Base-by-base conservation (phyloP, 371 early-diverging fungal genomes). In the Aphelidium insulamus region DNA sequence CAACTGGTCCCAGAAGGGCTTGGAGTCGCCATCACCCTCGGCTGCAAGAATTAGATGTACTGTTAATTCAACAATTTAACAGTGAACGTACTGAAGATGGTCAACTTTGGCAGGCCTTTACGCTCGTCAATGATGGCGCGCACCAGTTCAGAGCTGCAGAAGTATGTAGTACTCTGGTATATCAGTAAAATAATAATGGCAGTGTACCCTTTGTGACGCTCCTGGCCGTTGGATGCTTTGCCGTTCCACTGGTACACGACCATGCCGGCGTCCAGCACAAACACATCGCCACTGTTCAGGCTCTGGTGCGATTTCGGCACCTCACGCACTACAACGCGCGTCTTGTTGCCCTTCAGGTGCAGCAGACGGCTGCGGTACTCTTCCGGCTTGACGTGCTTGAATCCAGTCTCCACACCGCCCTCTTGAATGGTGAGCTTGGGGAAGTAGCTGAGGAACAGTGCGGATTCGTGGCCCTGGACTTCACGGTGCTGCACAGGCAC, bases 201-300 rank as follows among this genome's bases (percentile, higher is more conserved):
- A n/a, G n/a, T n/a, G n/a, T n/a, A n/a, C n/a, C n/a, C n/a, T n/a
- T n/a, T n/a, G n/a, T n/a, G n/a, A n/a, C n/a, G n/a, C n/a, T n/a
- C n/a, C n/a, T n/a, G 46, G 7, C 74, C 74, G n/a, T 54, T 59
- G 21, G 66, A 46, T 5, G 58, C 37, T 12, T 39, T 38, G 11
- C 84, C 82, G 39, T 80, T 77, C 74, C 75, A 79, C 45, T 72
- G 75, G 43, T 63, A 62, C 28, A 83, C 45, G 17, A 48, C 50
- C 29, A 62, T 50, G 21, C 78, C 82, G 0, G 60, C 51, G 40
- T 83, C 81, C 12, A 75, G 46, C 2, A 83, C 58, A 45, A 79
- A 83, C 26, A 78, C 78, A 41, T 77, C 79, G 2, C 72, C 72
- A 6, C 59, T 52, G 49, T 72, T 72, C 30, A 83, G 48, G 31